Percentiles rank a stretch among this genome's conserved stretches.
These are phyloP conservation scores for Calonectria hongkongensis DNA, from an alignment of 2,329 filamentous ascomycete species.

Conservation along the genomic window DNA sequence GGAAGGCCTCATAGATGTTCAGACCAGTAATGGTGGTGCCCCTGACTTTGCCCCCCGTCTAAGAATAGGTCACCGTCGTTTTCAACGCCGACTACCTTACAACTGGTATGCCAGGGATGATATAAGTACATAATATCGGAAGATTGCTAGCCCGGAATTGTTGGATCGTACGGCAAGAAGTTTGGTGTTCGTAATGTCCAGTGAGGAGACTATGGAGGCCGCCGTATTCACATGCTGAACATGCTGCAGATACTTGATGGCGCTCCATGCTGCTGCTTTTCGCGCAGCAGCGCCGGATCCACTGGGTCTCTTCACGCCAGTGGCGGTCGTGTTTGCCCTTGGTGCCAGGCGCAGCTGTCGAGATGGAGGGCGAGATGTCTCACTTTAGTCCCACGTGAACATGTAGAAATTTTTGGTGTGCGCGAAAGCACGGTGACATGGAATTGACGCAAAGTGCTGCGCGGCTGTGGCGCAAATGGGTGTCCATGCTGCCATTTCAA, in stretches of 20 bases:
- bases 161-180: constrained; percentile 22
- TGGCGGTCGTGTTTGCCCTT: constrained; percentile 33
- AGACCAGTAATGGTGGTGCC: constrained; percentile 49
- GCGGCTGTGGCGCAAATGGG: constrained; percentile 36
- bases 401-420: constrained; percentile 37
- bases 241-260: constrained; percentile 26
- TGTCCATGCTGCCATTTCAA: constrained; percentile 8
- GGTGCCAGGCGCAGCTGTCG: constrained; percentile 48
- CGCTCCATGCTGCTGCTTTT: constrained; percentile 29
- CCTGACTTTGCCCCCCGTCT: constrained; percentile 55
- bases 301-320: constrained; percentile 32
- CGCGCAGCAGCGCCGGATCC: constrained; percentile 30
- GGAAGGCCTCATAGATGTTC: constrained; percentile 28
- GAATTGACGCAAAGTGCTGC: constrained; percentile 3
- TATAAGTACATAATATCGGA: constrained; percentile 11
- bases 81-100: background rate
- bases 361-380: constrained; percentile 53
- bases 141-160: constrained; percentile 13
- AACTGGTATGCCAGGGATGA: constrained; percentile 44
- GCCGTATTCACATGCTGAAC: constrained; percentile 31
- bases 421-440: constrained; percentile 4
- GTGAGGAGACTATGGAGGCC: constrained; percentile 37
- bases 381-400: constrained; percentile 49
- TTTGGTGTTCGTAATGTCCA: constrained; percentile 16
- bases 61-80: constrained; percentile 50